Evolutionary conservation across 2,329 filamentous ascomycete species (phyloP).

Genomic region (Pyrenochaeta sp.): DNA sequence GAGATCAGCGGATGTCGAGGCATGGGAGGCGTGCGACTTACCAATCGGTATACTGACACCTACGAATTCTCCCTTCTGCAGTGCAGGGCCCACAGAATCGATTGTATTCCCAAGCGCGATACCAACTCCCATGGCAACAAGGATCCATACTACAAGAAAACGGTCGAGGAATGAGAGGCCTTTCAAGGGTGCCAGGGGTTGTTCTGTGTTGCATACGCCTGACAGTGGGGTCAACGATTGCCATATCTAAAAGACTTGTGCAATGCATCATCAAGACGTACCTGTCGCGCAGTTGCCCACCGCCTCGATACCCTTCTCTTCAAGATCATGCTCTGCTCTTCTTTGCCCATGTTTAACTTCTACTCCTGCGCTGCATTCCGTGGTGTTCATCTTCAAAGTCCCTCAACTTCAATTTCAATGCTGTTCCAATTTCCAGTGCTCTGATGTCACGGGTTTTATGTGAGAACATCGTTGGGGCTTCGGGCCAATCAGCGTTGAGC

Average conservation of each 20-base stretch:
- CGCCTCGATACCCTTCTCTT: constrained; percentile 9
- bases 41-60: constrained; percentile 74
- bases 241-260: constrained; percentile 1
- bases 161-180: constrained; percentile 56
- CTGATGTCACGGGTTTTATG: background rate
- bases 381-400: constrained; percentile 20
- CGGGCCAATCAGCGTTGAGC: constrained; percentile 12
- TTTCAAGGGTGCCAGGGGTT: constrained; percentile 41
- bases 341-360: background rate
- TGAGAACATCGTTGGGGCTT: background rate
- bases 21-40: constrained; percentile 42
- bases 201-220: constrained; percentile 4
- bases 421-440: background rate
- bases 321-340: constrained; percentile 13
- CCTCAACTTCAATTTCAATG: background rate
- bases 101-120: constrained; percentile 82
- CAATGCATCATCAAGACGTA: background rate
- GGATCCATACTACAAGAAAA: constrained; percentile 68
- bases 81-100: constrained; percentile 64
- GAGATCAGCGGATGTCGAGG: background rate
- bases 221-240: background rate
- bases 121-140: constrained; percentile 79
- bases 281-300: background rate
- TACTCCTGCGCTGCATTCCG: constrained; percentile 16
- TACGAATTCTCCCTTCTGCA: constrained; percentile 77